Evolutionary conservation across 108 stramenopile species (phyloP), one percentile per base, ranked within the genome.

Genomic region (Fragilariopsis cylindrus): DNA sequence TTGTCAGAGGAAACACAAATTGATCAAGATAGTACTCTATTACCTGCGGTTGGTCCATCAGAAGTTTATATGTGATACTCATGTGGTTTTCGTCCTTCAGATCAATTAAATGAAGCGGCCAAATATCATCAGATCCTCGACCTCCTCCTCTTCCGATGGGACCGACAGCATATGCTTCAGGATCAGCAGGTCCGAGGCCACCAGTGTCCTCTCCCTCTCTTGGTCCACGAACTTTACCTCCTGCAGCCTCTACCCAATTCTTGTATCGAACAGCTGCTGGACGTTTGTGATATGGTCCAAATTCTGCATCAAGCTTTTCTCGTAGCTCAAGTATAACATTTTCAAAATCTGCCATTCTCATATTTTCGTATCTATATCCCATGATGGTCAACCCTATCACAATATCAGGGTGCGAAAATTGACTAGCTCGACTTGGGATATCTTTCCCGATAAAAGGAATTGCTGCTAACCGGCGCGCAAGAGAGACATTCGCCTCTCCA

Each of bases 401-500:
- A 73, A 99, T 92, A 75, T 99, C 99, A 9, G 99, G 98, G 56
- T 99, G 98, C 13, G 96, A 93, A 76, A 99, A 99, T 75, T 99
- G 98, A 71, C 96, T 96, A 11, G 98, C 97, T 44, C 97, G 73
- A 65, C 91, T 93, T 2, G 99, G 99, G 49, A 98, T 97, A 76
- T 99, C 98, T 76, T 99, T 98, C 48, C 97, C 99, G 42, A 99
- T 92, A 71, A 99, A 99, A 4, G 99, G 99, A 45, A 99, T 91
- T 5, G 99, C 98, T 30, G 97, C 84, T 40, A 99, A 87, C 64
- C 93, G 86, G 65, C 99, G 87, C 8, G 94, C 84, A 53, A 92
- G 84, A 4, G 98, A 97, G 73, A 98, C 92, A 70, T 90, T 93
- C 47, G 76, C 82, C 71, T 95, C 92, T 16, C 85, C 71, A n/a